phyloP scores from a whole-genome alignment of 2,329 filamentous ascomycete genomes.

The Fusarium pininemorale region DNA sequence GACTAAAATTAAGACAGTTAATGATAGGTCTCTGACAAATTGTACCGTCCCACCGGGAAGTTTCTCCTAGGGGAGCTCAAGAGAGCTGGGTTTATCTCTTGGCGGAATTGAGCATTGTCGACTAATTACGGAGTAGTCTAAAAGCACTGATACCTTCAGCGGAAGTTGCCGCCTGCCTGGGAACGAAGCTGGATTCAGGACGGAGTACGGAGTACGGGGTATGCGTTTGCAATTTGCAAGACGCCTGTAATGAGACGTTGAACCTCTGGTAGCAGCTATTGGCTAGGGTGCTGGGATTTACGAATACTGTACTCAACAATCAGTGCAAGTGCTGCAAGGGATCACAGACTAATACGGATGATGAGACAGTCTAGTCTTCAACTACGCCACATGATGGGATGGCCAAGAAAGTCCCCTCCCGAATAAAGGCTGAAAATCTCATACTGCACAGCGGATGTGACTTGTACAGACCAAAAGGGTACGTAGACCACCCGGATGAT shows the following conservation, averaged over 20 bases:
- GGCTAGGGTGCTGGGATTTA: not conserved
- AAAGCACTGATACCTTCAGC: not conserved
- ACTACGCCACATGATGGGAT: conserved; percentile 4
- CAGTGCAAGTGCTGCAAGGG: not conserved
- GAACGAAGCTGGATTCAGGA: not conserved
- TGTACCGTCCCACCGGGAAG: conserved; percentile 18
- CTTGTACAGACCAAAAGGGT: not conserved
- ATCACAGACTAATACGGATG: not conserved
- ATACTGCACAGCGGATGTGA: not conserved
- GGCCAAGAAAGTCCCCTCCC: not conserved
- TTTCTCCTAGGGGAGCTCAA: not conserved
- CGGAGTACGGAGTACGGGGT: not conserved
- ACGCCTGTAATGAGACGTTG: conserved; percentile 7
- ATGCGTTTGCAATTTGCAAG: not conserved
- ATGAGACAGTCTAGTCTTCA: conserved; percentile 7
- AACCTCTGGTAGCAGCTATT: not conserved
- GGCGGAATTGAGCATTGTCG: not conserved
- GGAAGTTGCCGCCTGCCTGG: conserved; percentile 8
- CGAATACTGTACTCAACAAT: not conserved
- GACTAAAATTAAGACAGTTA: not conserved
- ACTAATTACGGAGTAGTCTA: not conserved
- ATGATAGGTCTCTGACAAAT: not conserved
- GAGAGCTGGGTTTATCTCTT: conserved; percentile 3
- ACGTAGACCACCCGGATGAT: not conserved
- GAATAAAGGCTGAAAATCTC: not conserved